Conservation (phyloP, 441 rosid species). For the Pelargonium myrrhifolium region DNA sequence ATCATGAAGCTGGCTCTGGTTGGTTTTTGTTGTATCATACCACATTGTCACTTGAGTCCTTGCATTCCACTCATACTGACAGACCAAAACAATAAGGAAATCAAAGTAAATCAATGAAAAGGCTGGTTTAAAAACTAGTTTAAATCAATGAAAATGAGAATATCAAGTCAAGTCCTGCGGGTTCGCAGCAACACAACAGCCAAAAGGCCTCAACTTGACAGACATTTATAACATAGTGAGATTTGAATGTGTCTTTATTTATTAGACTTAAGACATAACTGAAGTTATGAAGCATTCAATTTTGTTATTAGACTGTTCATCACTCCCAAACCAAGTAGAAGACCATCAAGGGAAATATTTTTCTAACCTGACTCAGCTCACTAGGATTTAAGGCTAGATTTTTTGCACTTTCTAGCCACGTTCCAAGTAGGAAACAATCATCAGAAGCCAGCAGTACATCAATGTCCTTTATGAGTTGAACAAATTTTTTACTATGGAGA, state of each 20-base stretch:
- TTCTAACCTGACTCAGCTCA: constrained; percentile 65
- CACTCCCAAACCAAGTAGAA: neutral
- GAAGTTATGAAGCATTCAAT: neutral
- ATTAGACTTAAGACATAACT: neutral
- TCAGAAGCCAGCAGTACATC: constrained; percentile 76
- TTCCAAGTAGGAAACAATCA: constrained; percentile 74
- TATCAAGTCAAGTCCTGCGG: neutral
- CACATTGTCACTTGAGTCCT: constrained; percentile 96
- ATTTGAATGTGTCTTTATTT: neutral
- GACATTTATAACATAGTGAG: too few species aligned
- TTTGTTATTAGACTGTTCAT: neutral
- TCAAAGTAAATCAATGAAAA: too few species aligned
- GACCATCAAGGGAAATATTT: neutral
- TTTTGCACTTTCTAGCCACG: constrained; percentile 87
- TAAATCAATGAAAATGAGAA: neutral
- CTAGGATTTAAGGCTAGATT: constrained; percentile 44
- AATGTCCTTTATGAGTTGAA: constrained; percentile 67
- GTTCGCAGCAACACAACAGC: neutral
- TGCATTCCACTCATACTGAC: constrained; percentile 87
- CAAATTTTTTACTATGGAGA: constrained; percentile 41
- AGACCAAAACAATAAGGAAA: constrained; percentile 5
- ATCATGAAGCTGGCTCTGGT: constrained; percentile 87
- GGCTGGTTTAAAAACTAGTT: too few species aligned
- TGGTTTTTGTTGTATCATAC: constrained; percentile 55
- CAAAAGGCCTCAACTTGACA: too few species aligned